Percentiles rank a stretch among this genome's conserved stretches.
Conservation (phyloP, 768 basidiomycete species). For the Russula sp. region DNA sequence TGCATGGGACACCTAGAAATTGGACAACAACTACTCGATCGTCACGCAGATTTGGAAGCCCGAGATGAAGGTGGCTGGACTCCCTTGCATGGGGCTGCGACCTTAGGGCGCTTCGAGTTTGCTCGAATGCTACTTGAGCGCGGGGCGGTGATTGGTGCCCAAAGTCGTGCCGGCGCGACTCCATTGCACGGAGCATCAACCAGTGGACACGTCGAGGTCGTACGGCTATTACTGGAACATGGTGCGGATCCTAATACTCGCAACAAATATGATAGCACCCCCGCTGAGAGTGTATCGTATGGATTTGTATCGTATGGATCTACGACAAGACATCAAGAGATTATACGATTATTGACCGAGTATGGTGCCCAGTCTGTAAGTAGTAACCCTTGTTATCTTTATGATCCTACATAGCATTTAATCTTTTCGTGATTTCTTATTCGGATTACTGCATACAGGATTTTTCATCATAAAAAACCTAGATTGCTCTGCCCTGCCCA, state of each 20-base stretch:
- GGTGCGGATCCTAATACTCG: not conserved
- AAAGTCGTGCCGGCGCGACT: accelerated
- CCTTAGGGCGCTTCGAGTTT: not conserved
- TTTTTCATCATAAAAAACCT: too few species aligned
- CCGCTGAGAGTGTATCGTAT: not conserved
- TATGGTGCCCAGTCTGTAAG: not conserved
- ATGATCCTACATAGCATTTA: not conserved
- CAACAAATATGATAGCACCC: not conserved
- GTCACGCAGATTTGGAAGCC: not conserved
- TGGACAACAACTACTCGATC: not conserved
- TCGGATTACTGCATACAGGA: too few species aligned
- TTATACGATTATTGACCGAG: not conserved
- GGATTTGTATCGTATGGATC: too few species aligned
- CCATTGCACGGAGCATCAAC: not conserved
- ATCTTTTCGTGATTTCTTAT: too few species aligned
- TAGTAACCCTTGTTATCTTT: not conserved
- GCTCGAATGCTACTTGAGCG: not conserved
- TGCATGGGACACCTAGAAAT: not conserved
- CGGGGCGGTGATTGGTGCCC: not conserved
- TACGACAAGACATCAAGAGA: not conserved
- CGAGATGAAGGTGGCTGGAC: accelerated
- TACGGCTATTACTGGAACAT: not conserved
- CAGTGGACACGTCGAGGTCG: too few species aligned
- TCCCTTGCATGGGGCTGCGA: not conserved
- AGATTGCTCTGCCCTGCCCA: too few species aligned